Evolutionary conservation across 306 rosid species (phyloP).

Genomic region (Cucurbita moschata): DNA sequence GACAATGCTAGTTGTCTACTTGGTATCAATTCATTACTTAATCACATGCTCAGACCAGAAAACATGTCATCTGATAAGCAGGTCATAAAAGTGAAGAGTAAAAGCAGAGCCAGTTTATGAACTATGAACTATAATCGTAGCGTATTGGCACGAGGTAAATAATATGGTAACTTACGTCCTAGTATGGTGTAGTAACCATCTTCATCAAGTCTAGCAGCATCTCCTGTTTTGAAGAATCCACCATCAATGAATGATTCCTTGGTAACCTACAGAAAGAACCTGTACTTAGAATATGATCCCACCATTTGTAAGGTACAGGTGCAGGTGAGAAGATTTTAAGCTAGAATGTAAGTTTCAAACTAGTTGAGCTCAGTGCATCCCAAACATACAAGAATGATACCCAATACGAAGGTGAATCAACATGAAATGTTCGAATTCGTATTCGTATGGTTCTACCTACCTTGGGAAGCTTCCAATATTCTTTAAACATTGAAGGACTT

Average conservation of each 20-base stretch:
- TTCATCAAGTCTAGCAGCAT: constrained; percentile 60
- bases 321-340: neutral
- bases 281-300: neutral
- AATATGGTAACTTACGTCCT: constrained; percentile 51
- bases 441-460: constrained; percentile 12
- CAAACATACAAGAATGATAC: neutral
- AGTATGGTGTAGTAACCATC: constrained; percentile 77
- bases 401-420: neutral
- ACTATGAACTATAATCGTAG: neutral
- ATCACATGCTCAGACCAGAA: neutral
- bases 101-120: neutral
- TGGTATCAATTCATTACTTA: neutral
- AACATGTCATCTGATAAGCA: neutral
- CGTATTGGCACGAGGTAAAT: neutral
- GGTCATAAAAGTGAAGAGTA: neutral
- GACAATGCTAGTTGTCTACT: neutral
- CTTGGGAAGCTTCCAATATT: constrained; percentile 88
- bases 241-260: constrained; percentile 59
- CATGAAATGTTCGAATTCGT: neutral
- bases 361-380: neutral
- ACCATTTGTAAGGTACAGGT: neutral
- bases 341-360: neutral
- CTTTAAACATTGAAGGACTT: constrained; percentile 73
- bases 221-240: constrained; percentile 94
- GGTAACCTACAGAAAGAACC: constrained; percentile 34